phyloP scores from a whole-genome alignment of 2,329 filamentous ascomycete species.

The Aspergillus transmontanensis region DNA sequence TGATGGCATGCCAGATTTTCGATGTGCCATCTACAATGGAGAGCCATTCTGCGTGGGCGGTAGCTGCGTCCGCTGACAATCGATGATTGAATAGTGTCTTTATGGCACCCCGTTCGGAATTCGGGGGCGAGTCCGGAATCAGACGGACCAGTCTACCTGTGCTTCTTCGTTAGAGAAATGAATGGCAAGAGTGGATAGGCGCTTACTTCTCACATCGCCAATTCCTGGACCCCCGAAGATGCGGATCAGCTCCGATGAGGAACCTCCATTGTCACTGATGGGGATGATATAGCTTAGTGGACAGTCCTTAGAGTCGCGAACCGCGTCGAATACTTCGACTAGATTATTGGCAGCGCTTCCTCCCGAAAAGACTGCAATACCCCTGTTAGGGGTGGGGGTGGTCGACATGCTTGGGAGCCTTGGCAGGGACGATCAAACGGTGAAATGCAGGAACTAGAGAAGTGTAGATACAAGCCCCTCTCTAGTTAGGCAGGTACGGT shows the following conservation, averaged over 20 bases:
- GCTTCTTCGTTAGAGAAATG: slow-evolving; percentile 11
- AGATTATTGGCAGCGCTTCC: slow-evolving; percentile 93
- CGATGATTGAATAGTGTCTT: slow-evolving; percentile 86
- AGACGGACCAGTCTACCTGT: slow-evolving; percentile 83
- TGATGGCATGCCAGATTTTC: slow-evolving; percentile 70
- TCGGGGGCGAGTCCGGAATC: slow-evolving; percentile 68
- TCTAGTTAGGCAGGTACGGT: not conserved
- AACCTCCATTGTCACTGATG: slow-evolving; percentile 94
- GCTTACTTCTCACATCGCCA: slow-evolving; percentile 73
- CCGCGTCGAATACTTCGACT: slow-evolving; percentile 80
- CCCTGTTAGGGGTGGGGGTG: slow-evolving; percentile 38
- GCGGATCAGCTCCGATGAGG: slow-evolving; percentile 87
- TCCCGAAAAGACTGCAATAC: slow-evolving; percentile 85
- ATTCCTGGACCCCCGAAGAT: slow-evolving; percentile 92
- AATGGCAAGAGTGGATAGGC: not conserved
- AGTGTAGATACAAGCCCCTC: not conserved
- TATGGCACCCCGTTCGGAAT: slow-evolving; percentile 71
- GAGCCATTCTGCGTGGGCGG: slow-evolving; percentile 79
- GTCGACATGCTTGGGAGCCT: slow-evolving; percentile 13
- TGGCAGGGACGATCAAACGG: not conserved
- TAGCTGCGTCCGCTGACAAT: slow-evolving; percentile 62
- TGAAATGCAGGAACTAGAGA: not conserved
- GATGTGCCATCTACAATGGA: slow-evolving; percentile 85
- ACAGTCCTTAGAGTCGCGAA: slow-evolving; percentile 66
- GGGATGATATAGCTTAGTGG: slow-evolving; percentile 84